Percentiles rank a stretch among this genome's conserved stretches.
These are phyloP conservation scores for Auxenochlorella protothecoides DNA, from an alignment of 139 green algal species.

Conservation along the genomic window DNA sequence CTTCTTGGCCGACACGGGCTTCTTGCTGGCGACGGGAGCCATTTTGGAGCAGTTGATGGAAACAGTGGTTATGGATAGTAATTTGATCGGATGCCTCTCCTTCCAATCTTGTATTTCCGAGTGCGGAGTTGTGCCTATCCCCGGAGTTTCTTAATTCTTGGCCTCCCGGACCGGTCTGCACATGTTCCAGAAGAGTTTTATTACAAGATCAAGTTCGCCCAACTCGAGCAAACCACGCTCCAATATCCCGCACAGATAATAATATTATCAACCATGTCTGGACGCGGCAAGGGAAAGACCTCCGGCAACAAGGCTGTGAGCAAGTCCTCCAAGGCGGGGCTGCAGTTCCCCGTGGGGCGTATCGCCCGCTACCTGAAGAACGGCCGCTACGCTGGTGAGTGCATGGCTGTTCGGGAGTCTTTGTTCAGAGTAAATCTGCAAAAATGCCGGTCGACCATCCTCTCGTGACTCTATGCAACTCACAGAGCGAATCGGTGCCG, in stretches of 20 bases:
- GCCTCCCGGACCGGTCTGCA: not conserved
- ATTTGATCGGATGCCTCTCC: too few species aligned
- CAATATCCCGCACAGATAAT: not conserved
- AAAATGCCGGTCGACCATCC: too few species aligned
- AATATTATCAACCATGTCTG: constrained; percentile 14
- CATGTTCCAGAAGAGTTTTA: too few species aligned
- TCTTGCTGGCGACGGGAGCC: constrained; percentile 7
- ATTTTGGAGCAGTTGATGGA: constrained; percentile 1
- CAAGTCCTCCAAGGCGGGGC: constrained; percentile 73
- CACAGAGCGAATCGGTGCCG: constrained; percentile 14
- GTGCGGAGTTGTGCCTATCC: too few species aligned
- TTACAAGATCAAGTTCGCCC: too few species aligned
- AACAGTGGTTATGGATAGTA: not conserved
- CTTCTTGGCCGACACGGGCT: constrained; percentile 22
- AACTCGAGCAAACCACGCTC: too few species aligned
- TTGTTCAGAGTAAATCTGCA: too few species aligned
- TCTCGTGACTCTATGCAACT: too few species aligned
- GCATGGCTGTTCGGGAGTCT: too few species aligned
- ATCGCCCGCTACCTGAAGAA: constrained; percentile 78
- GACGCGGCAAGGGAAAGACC: constrained; percentile 57
- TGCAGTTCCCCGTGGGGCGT: constrained; percentile 82
- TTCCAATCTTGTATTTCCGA: too few species aligned
- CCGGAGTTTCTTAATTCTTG: not conserved
- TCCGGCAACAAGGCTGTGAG: constrained; percentile 68
- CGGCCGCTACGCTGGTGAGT: constrained; percentile 62